These are phyloP conservation scores for Phylloporus sp. DNA, from an alignment of 768 basidiomycete genomes.

Conservation along the genomic window DNA sequence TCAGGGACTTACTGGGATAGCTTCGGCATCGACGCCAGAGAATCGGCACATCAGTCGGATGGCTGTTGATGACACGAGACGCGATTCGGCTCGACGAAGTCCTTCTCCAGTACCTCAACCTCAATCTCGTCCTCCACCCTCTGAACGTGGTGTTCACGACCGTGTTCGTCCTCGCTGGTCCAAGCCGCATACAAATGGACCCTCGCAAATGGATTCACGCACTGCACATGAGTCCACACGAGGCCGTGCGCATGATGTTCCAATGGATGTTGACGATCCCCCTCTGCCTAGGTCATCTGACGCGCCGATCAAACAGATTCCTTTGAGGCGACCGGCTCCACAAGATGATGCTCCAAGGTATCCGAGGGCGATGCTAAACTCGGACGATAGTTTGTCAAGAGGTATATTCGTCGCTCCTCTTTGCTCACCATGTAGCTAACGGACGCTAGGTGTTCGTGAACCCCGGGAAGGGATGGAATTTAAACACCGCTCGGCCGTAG, in stretches of 20 bases:
- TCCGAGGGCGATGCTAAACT: slow-evolving; percentile 35
- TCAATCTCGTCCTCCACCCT: background rate
- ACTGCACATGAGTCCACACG: slow-evolving; percentile 17
- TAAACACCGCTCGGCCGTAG: slow-evolving; percentile 13
- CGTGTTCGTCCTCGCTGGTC: slow-evolving; percentile 12
- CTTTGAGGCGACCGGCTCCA: slow-evolving; percentile 12
- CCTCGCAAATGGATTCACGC: slow-evolving; percentile 12
- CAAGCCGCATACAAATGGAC: slow-evolving; percentile 10
- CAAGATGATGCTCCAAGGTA: slow-evolving; percentile 31
- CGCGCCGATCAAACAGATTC: slow-evolving; percentile 13
- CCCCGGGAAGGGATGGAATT: slow-evolving; percentile 15
- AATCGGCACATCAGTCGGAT: slow-evolving; percentile 3
- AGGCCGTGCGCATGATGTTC: slow-evolving; percentile 18
- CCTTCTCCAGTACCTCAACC: slow-evolving; percentile 10
- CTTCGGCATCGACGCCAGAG: slow-evolving; percentile 6
- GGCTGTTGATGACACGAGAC: background rate
- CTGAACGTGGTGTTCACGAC: slow-evolving; percentile 17
- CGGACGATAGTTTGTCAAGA: slow-evolving; percentile 16
- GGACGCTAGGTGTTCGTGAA: slow-evolving; percentile 14
- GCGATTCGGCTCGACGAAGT: slow-evolving; percentile 12
- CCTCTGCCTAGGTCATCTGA: slow-evolving; percentile 20
- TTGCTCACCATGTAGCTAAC: background rate
- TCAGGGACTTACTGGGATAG: background rate
- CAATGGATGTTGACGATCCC: slow-evolving; percentile 27
- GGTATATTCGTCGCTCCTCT: slow-evolving; percentile 1